A percentile compares a stretch with the other conserved stretches of the same genome.
phyloP scores from a whole-genome alignment of 2,329 filamentous ascomycete species.

The Domatiomyces globalis region DNA sequence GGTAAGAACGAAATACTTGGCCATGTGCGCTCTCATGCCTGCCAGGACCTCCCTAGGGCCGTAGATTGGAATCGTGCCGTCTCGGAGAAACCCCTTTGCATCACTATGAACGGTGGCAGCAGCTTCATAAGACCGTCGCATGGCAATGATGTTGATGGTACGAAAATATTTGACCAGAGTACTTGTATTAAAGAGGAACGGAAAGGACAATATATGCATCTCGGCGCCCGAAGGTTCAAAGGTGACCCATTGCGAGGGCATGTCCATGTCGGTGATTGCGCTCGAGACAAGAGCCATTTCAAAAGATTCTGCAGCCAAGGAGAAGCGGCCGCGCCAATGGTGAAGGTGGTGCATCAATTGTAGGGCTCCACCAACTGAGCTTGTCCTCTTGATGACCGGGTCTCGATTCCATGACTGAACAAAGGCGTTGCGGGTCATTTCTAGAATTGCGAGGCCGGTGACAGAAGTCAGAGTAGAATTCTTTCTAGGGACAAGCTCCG shows the following conservation, averaged over 20 bases:
- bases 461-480: not conserved
- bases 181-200: constrained; percentile 62
- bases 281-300: constrained; percentile 62
- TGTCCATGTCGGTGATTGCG: constrained; percentile 57
- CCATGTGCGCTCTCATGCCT: constrained; percentile 50
- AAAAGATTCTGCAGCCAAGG: constrained; percentile 50
- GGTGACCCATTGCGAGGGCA: constrained; percentile 58
- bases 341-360: constrained; percentile 59
- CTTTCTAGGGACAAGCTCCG: not conserved
- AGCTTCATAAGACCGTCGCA: constrained; percentile 66
- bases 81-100: constrained; percentile 30
- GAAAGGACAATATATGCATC: constrained; percentile 63
- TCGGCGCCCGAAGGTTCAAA: constrained; percentile 47
- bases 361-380: constrained; percentile 62
- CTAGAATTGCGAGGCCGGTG: constrained; percentile 4
- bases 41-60: constrained; percentile 50
- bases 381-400: constrained; percentile 53
- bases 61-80: constrained; percentile 30
- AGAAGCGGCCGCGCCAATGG: constrained; percentile 52
- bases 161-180: constrained; percentile 73
- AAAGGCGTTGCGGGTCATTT: constrained; percentile 41
- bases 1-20: constrained; percentile 56
- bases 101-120: constrained; percentile 38
- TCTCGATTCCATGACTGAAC: constrained; percentile 69
- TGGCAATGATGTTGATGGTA: constrained; percentile 70